Evolutionary conservation across 495 filamentous ascomycete genomes (phyloP).

Genomic region (Tuber brumale): DNA sequence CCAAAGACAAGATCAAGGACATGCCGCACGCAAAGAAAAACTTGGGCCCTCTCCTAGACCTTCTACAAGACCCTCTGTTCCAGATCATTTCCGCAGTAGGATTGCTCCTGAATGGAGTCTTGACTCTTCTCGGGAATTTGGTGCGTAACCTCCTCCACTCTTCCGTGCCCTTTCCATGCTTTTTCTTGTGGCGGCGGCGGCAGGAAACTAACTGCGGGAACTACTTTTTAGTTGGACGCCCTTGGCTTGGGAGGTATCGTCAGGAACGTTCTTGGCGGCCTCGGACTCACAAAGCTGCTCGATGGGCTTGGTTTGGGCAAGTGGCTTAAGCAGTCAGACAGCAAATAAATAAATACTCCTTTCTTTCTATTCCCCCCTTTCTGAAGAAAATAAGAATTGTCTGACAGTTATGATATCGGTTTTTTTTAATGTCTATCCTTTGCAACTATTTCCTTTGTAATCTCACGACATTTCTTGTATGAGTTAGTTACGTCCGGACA

Average conservation of each 20-base stretch:
- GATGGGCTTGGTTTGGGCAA: conserved; percentile 63
- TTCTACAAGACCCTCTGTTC: conserved; percentile 76
- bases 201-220: not conserved
- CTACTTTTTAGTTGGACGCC: conserved; percentile 53
- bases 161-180: not conserved
- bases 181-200: not conserved
- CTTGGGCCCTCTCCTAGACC: conserved; percentile 78
- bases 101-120: conserved; percentile 71
- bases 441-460: not conserved
- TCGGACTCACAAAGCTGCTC: conserved; percentile 74
- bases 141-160: conserved; percentile 35
- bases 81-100: conserved; percentile 92
- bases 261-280: conserved; percentile 68
- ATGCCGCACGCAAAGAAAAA: conserved; percentile 94
- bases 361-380: not conserved
- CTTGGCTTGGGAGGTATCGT: conserved; percentile 79
- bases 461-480: not conserved
- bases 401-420: not conserved
- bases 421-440: not conserved
- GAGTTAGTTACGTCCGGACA: not conserved
- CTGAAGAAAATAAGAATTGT: not conserved
- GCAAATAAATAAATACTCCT: not conserved
- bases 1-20: conserved; percentile 75
- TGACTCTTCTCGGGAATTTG: conserved; percentile 72
- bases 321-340: conserved; percentile 16